These are phyloP conservation scores for Macadamia integrifolia DNA, from an alignment of 164 flowering plant genomes.

Conservation along the genomic window DNA sequence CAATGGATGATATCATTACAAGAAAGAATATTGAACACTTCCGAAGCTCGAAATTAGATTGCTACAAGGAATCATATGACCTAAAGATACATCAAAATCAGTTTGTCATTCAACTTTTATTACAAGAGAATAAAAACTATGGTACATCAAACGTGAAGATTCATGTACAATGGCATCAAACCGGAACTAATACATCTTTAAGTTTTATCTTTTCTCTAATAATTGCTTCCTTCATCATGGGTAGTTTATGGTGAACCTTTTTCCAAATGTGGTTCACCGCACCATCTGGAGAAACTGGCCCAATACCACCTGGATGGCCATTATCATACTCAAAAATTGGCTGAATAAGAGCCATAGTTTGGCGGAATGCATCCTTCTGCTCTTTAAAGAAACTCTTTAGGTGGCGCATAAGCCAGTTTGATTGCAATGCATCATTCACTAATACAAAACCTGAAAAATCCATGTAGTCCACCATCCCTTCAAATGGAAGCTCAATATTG, in stretches of 20 bases:
- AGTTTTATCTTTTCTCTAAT: conserved; percentile 70
- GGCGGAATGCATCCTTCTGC: conserved; percentile 48
- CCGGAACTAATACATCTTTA: conserved; percentile 58
- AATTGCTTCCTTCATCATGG: conserved; percentile 77
- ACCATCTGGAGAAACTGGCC: conserved; percentile 66
- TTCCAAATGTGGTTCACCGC: conserved; percentile 90
- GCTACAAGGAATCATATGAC: no score
- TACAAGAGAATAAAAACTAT: background rate
- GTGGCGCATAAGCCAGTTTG: conserved; percentile 64
- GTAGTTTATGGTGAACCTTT: conserved; percentile 78
- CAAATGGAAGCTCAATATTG: conserved; percentile 87
- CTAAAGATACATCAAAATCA: background rate
- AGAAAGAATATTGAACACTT: no score
- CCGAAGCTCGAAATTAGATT: no score
- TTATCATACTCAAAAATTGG: conserved; percentile 63
- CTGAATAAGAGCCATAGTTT: conserved; percentile 65
- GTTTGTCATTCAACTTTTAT: background rate
- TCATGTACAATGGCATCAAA: conserved; percentile 76
- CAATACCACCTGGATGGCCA: conserved; percentile 75
- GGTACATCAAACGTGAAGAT: background rate
- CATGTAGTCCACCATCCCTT: conserved; percentile 78
- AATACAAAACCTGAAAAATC: conserved; percentile 80
- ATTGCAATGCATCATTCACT: conserved; percentile 59
- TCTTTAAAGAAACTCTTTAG: conserved; percentile 46
- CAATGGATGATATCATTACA: no score